phyloP scores from a whole-genome alignment of 192 early-diverging fungal genomes.

The Podila horticola region DNA sequence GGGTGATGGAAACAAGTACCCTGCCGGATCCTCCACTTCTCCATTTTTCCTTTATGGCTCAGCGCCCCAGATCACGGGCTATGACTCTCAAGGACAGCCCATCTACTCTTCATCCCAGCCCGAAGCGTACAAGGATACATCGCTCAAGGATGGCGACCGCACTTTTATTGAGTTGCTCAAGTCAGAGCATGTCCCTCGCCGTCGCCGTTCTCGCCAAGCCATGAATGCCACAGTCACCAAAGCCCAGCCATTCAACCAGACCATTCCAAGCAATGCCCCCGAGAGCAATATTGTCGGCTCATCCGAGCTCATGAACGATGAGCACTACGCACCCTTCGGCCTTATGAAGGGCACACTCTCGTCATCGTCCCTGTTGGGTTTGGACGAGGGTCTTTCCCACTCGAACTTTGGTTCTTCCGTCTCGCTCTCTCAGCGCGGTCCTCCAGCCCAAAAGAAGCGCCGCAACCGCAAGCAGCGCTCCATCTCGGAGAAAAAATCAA shows the following conservation, averaged over 20 bases:
- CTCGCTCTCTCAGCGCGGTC: neutral
- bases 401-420: neutral
- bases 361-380: neutral
- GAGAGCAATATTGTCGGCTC: neutral
- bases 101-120: neutral
- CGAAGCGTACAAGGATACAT: neutral
- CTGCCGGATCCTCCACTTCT: neutral
- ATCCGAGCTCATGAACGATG: neutral
- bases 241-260: neutral
- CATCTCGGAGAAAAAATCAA: neutral
- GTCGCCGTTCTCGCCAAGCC: slow-evolving; percentile 42
- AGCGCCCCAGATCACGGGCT: neutral
- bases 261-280: neutral
- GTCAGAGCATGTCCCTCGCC: slow-evolving; percentile 26
- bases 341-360: neutral
- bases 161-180: slow-evolving; percentile 27
- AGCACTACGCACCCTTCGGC: neutral
- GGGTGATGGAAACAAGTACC: neutral
- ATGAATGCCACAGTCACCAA: slow-evolving; percentile 4
- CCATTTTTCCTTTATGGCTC: neutral
- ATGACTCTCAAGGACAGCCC: neutral
- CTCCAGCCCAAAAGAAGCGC: neutral
- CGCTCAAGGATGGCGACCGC: slow-evolving; percentile 15
- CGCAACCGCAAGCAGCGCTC: slow-evolving; percentile 5
- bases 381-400: neutral